These are phyloP conservation scores for Eucalyptus tenuipes DNA, from an alignment of 345 rosid genomes.

Conservation along the genomic window DNA sequence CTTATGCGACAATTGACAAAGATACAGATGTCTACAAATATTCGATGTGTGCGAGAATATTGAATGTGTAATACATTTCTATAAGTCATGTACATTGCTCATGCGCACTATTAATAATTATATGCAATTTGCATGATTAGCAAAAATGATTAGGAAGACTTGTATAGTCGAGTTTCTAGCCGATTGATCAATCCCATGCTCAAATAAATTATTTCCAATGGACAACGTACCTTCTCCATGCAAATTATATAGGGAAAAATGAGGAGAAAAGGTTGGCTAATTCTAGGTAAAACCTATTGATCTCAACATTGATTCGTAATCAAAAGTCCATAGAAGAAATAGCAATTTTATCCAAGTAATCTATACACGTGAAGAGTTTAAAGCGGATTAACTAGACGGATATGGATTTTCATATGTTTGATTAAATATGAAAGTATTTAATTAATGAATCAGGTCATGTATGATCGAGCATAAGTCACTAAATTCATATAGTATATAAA, in stretches of 20 bases:
- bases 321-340: not conserved
- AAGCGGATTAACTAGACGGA: not conserved
- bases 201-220: not conserved
- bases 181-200: not conserved
- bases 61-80: not conserved
- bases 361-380: not conserved
- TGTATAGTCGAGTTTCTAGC: not conserved
- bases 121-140: not conserved
- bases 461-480: no score
- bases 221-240: not conserved
- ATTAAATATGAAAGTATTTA: not conserved
- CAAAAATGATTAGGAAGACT: not conserved
- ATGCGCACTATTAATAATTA: not conserved
- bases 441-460: no score
- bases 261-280: not conserved
- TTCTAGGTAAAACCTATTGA: not conserved
- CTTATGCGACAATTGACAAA: not conserved
- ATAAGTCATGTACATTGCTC: not conserved
- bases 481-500: no score
- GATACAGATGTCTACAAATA: not conserved
- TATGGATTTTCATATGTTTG: not conserved
- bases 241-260: not conserved
- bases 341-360: no score
- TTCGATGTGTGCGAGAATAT: not conserved
- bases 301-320: not conserved